Base-by-base conservation (phyloP, 257 asterid species). In the Cynanchum wilfordii region DNA sequence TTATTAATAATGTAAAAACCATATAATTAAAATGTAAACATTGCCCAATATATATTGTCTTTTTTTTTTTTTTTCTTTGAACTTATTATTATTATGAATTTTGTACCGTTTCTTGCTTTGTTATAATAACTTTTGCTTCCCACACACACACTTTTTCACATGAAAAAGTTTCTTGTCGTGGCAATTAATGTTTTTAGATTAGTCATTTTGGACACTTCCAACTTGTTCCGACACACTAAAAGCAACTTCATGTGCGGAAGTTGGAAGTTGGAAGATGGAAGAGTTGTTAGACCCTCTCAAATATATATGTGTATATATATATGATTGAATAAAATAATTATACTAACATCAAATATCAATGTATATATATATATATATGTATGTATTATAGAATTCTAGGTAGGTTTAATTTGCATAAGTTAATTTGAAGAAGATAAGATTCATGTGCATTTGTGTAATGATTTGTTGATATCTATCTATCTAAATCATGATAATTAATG, bases 261-360 rank as follows among this genome's bases (percentile, higher is more conserved):
- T 80, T 80, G 85, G 83, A 66, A 77, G 82, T 81, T 77, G 38
- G 5, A 72, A 58, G 42, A 63, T n/a, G 74, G 44, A 72, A 58
- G 42, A 63, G 80, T 79, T 27, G 79, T 76, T 76, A 70, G 69
- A 66, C 36, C 71, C 75, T 68, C 60, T 51, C 73, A 33, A 33
- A 33, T 33, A 33, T 33, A 33, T 33, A 33, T 33, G 4, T 33
- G 4, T 4, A 2, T 33, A 3, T 4, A 3, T 33, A 3, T 33
- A 83, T 83, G 73, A 81, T 83, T 81, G 81, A 68, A 81, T 30
- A 29, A 29, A 60, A 10, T 10, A 60, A 56, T 64, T 66, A 44
- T 6, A 40, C 7, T 6, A 40, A 40, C 38, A 7, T 3, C 7
- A 40, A 40, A 40, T 40, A 40, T 40, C 10, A 40, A 40, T 5